Evolutionary conservation across 345 rosid genomes (phyloP), one percentile per base, ranked within the genome.

Genomic region (Dovyalis caffra): DNA sequence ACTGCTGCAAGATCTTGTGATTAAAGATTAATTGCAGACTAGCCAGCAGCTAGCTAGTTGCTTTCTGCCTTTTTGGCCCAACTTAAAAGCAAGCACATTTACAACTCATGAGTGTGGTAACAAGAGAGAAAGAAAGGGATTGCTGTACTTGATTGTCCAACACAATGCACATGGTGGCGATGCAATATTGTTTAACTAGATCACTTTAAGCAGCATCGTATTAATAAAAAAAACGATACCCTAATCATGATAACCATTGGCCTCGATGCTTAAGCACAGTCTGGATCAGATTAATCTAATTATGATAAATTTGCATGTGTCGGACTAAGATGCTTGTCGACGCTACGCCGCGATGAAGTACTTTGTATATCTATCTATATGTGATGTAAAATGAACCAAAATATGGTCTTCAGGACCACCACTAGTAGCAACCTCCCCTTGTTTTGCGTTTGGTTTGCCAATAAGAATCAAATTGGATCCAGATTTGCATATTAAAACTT

Each of bases 211-310:
- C 26, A 43, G 1, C 26, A 72, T 10, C 40, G 4, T 18, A 65
- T 26, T 23, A 11, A 74, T 74, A 53, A 62, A 57, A 49, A 31
- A 51, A 35, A 37, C 37, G 0, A 51, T 65, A 26, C 65, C 43
- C 63, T 70, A 66, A 74, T 70, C 72, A 79, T 79, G 23, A 18
- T 34, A 28, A 25, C 78, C 78, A 74, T 58, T 64, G 16, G 51
- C 18, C 58, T 78, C 68, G 14, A 35, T 72, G 68, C 37, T 6
- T 47, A 45, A 7, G 25, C 81, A 74, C 66, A 64, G 28, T 8
- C 21, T 25, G 1, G 25, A 74, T 64, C 71, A 70, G 31, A 43
- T 58, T 32, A 71, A 65, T 60, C 25, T 32, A 53, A n/a, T 8
- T 23, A 62, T 64, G 15, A 8, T 56, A 51, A 25, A 31, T 40